phyloP scores from a whole-genome alignment of 2,329 filamentous ascomycete genomes.

The Metarhizium robertsii region DNA sequence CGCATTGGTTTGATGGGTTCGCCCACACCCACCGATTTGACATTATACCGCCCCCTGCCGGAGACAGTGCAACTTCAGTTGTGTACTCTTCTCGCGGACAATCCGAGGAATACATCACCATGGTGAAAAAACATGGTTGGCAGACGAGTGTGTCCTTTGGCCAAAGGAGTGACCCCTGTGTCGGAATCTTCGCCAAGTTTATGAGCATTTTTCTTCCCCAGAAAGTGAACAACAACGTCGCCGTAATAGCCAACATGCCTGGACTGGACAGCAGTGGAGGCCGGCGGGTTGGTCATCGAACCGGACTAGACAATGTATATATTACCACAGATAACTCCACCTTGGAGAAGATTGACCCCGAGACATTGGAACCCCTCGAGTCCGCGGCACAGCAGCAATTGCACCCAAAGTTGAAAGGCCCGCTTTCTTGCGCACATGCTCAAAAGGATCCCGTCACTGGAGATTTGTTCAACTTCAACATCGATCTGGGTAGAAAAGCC shows the following conservation, averaged over 20 bases:
- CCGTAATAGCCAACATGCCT: slow-evolving; percentile 55
- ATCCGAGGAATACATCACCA: slow-evolving; percentile 51
- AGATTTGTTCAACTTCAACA: slow-evolving; percentile 74
- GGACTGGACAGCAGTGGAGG: slow-evolving; percentile 28
- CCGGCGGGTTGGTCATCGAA: slow-evolving; percentile 22
- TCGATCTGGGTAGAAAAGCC: slow-evolving; percentile 46
- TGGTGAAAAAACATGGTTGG: slow-evolving; percentile 50
- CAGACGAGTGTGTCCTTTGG: slow-evolving; percentile 54
- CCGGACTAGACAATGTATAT: slow-evolving; percentile 14
- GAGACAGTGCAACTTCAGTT: slow-evolving; percentile 30
- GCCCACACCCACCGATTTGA: slow-evolving; percentile 64
- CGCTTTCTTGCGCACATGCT: slow-evolving; percentile 60
- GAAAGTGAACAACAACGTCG: slow-evolving; percentile 50
- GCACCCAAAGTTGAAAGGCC: slow-evolving; percentile 60
- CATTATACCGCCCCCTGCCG: slow-evolving; percentile 38
- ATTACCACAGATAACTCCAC: slow-evolving; percentile 36
- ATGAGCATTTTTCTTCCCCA: slow-evolving; percentile 47
- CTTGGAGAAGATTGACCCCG: slow-evolving; percentile 55
- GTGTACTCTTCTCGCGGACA: slow-evolving; percentile 64
- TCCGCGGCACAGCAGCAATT: slow-evolving; percentile 49
- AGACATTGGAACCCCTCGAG: slow-evolving; percentile 64
- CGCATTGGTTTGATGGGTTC: slow-evolving; percentile 78
- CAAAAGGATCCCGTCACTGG: slow-evolving; percentile 63
- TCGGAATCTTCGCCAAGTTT: slow-evolving; percentile 62
- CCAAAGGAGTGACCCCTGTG: slow-evolving; percentile 64